Conservation (phyloP, 345 rosid genomes). For the Populus ilicifolia region DNA sequence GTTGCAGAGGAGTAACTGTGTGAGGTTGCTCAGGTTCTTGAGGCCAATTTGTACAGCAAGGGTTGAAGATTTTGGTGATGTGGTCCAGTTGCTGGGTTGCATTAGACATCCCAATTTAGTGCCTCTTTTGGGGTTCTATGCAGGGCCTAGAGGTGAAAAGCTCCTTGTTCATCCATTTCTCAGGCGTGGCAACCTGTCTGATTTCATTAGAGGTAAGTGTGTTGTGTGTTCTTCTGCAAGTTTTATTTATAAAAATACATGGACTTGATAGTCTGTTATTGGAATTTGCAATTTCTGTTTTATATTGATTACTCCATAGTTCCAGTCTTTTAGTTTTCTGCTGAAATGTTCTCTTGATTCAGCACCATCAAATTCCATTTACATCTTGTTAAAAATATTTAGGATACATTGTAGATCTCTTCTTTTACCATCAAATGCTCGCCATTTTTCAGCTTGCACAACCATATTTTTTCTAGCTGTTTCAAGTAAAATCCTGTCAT, state of each 20-base stretch:
- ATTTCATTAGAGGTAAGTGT: constrained; percentile 58
- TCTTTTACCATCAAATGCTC: not conserved
- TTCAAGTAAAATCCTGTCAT: not conserved
- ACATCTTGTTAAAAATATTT: too few relatives aligned
- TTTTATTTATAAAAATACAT: too few relatives aligned
- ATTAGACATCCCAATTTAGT: constrained; percentile 75
- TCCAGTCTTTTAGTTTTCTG: not conserved
- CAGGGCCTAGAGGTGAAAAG: constrained; percentile 87
- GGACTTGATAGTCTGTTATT: not conserved
- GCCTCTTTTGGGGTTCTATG: constrained; percentile 83
- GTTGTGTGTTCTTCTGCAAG: not conserved
- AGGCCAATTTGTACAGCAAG: constrained; percentile 63
- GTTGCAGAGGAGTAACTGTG: constrained; percentile 46
- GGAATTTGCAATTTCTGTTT: not conserved
- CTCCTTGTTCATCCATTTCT: constrained; percentile 80
- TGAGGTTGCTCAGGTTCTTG: constrained; percentile 71
- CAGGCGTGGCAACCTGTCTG: constrained; percentile 57
- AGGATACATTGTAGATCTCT: too few relatives aligned
- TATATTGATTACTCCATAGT: not conserved
- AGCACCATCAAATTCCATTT: not conserved
- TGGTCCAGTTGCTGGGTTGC: constrained; percentile 53
- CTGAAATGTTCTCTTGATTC: not conserved
- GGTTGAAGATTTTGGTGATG: constrained; percentile 44
- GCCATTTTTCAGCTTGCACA: not conserved
- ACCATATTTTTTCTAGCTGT: not conserved